Base-by-base conservation (phyloP, 75 land plant species). In the Selaginella tamariscina region DNA sequence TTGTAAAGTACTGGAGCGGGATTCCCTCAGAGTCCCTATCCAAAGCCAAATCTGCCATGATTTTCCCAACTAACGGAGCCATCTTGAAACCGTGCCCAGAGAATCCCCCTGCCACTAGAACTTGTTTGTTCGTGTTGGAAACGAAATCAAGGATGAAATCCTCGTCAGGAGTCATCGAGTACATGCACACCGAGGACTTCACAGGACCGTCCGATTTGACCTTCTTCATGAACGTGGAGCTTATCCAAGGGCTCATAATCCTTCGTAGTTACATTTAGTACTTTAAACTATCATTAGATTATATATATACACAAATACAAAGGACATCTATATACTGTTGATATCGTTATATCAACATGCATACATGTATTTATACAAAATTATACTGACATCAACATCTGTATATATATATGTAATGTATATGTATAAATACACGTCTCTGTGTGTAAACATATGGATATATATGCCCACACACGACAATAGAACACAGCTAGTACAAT, bases 31-130 rank as follows among this genome's bases (percentile, higher is more conserved):
- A 79, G 55, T 65, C 71, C 49, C 89, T 89, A 31, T 23, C 67
- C 5, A 76, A 33, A 57, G 75, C 85, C 29, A 92, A 63, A 27
- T 89, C 97, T 5, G 90, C 89, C 78, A 88, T 32, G 2, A 86
- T 74, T 74, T 78, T 72, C 65, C 97, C 97, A 1, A 92, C 69
- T 62, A 82, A 67, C 24, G 97, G 94, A 1, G 79, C 85, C 97
- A 92, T 89, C 80, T 92, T 92, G 76, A 92, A 92, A 59, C 97
- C 97, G 65, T 92, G 97, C 56, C 97, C 94, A 18, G 97, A 92
- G 65, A 92, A 92, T 57, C 97, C 97, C 2, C 81, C 82, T 0
- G 78, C 95, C 1, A 86, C 66, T 67, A 83, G 77, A 29, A 89
- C 76, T 30, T 79, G 74, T 49, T 73, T 44, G 62, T 81, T 80